Base-by-base conservation (phyloP, 257 asterid genomes). In the Solanum bulbocastanum region DNA sequence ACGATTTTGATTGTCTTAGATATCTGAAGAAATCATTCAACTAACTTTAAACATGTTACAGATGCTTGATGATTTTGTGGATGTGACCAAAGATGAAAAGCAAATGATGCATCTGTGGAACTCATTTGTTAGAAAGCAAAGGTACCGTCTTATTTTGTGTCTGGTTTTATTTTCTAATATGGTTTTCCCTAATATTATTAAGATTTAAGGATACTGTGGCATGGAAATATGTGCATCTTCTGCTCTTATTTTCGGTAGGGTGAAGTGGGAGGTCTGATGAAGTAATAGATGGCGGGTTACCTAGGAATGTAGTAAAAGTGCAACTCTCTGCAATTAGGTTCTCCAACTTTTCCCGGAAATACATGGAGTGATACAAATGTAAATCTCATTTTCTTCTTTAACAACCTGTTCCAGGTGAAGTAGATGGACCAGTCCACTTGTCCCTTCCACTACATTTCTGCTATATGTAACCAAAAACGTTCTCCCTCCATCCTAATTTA, bases 61-160 rank as follows among this genome's bases (percentile, higher is more conserved):
- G 99, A 97, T 97, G 99, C 95, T 97, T 86, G 99, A 97, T 89
- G 99, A 97, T 90, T 97, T 97, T 85, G 98, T 97, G 88, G 99
- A 97, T 90, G 99, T 97, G 79, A 94, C 99, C 46, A 94, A 93
- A 88, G 97, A 96, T 89, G 99, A 97, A 92, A 97, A 97, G 92
- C 92, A 92, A 89, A 72, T 97, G 94, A 97, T 97, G 99, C 99
- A 95, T 95, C 96, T 97, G 78, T 97, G 99, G 99, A 97, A 97
- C 92, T 97, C 99, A 84, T 96, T 97, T 86, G 97, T 96, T 69
- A 92, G 99, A 88, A 96, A 95, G 93, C 99, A 97, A 91, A 93
- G 99, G 99, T 96, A 35, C 87, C 89, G 71, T 88, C 75, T 76
- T 83, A 23, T 22, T 6, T 75, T 40, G 60, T 71, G 66, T 88